phyloP scores from a whole-genome alignment of 148 eudicot species.

The Rhododendron kiyosumense region DNA sequence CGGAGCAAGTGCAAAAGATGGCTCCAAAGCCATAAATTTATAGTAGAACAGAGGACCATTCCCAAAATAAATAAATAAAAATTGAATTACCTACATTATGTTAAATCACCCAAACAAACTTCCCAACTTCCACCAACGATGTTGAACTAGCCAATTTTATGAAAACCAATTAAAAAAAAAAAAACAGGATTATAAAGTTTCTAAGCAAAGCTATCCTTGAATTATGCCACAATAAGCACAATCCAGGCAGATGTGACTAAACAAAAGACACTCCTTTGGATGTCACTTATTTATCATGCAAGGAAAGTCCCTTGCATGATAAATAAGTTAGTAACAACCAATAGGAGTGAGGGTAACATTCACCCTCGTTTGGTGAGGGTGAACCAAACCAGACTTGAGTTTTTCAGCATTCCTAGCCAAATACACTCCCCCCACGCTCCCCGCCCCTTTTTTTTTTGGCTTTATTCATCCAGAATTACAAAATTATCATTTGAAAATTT shows the following conservation, averaged over 20 bases:
- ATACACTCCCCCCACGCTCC: no score
- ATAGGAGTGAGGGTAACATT: no score
- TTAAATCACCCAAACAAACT: neutral
- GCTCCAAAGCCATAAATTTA: neutral
- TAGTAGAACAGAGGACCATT: neutral
- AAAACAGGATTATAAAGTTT: neutral
- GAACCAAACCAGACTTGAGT: no score
- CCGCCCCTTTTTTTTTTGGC: no score
- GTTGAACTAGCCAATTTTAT: neutral
- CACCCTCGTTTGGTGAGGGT: no score
- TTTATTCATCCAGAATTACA: no score
- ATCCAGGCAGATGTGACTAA: neutral
- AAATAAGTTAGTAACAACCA: no score
- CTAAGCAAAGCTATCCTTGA: neutral
- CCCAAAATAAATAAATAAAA: neutral
- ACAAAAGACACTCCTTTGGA: neutral
- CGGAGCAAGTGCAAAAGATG: neutral
- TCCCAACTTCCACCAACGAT: neutral
- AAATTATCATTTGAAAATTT: no score
- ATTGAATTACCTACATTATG: neutral
- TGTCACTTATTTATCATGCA: neutral
- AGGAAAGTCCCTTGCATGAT: neutral
- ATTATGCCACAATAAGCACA: neutral
- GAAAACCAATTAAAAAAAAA: neutral
- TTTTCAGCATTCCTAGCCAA: no score